A percentile compares a stretch with the other conserved stretches of the same genome.
phyloP scores from a whole-genome alignment of 352 stramenopile genomes.

The Phytopythium chamaehyphon region DNA sequence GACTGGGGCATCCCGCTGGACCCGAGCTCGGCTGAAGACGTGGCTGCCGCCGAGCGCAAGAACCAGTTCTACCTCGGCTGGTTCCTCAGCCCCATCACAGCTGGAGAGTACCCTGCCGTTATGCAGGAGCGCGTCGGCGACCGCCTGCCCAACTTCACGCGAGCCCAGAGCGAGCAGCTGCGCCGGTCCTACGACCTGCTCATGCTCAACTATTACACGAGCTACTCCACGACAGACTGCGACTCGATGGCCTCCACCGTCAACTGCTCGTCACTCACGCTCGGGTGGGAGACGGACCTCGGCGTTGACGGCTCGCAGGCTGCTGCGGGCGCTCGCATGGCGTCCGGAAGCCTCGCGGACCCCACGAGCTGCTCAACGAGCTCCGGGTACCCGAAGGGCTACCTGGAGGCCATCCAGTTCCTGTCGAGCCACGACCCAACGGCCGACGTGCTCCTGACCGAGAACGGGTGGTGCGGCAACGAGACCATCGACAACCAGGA shows the following conservation, averaged over 20 bases:
- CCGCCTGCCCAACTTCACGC: conserved; percentile 85
- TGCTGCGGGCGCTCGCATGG: conserved; percentile 21
- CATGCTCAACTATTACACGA: conserved; percentile 93
- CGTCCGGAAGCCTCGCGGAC: conserved; percentile 29
- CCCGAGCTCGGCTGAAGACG: conserved; percentile 28
- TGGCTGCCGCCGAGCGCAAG: conserved; percentile 68
- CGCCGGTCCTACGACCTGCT: conserved; percentile 88
- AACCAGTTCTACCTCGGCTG: conserved; percentile 70
- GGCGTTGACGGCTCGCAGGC: conserved; percentile 32
- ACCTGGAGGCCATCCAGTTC: conserved; percentile 46
- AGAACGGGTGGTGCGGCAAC: conserved; percentile 67
- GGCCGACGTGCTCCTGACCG: conserved; percentile 46
- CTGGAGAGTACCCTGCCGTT: conserved; percentile 88
- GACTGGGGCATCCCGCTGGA: conserved; percentile 81
- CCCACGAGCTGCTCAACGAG: conserved; percentile 15
- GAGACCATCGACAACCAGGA: conserved; percentile 48
- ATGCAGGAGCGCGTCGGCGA: conserved; percentile 85
- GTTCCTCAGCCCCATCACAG: conserved; percentile 77
- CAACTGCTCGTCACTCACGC: conserved; percentile 26
- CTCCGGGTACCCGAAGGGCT: conserved; percentile 44
- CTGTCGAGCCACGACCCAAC: conserved; percentile 34
- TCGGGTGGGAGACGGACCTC: conserved; percentile 38
- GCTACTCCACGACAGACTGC: conserved; percentile 46
- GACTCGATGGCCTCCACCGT: conserved; percentile 22
- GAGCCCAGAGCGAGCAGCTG: conserved; percentile 59